Evolutionary conservation across 2,329 filamentous ascomycete genomes (phyloP), one percentile per base, ranked within the genome.

Genomic region (Pseudogymnoascus sp.): DNA sequence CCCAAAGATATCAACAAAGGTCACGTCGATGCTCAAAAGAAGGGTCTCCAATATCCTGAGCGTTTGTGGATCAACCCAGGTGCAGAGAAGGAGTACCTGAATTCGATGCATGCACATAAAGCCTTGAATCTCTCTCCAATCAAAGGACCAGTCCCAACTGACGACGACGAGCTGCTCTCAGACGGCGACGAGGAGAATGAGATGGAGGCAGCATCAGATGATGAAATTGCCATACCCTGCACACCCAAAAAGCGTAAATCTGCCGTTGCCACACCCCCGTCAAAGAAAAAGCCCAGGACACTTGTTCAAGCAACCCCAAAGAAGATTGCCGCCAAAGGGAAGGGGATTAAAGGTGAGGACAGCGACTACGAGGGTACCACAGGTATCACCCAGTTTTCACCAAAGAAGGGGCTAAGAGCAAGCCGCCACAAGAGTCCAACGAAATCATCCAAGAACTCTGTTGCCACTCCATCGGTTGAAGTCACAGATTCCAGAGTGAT

Each of bases 1-100:
- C 33, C 57, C 7, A 59, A 59, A 17, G 57, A 59, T 39, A 59
- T 59, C 57, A 59, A 59, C 57, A 59, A 59, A n/a, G 57, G 57
- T 9, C 26, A 59, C 3, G 37, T 39, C 26, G 57, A 59, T 31
- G 57, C 57, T 13, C 35, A 39, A 26, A 40, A 40, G 8, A 37
- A 31, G 13, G 57, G 57, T 3, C 13, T 39, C 1, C 17, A 37
- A 26, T 59, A 39, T 11, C 35, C 57, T 4, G 57, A 31, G 15
- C 57, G 57, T 59, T 2, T 39, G 5, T 59, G 57, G 57, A 59
- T 59, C 35, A 59, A 5, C 57, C 35, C 17, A 2, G 33, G 37
- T 13, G 57, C 57, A 6, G 37, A 59, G 35, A 40, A 59, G 8
- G 57, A 59, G 57, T 59, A 31, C 8, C 10, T 21, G 13, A 54